These are phyloP conservation scores for Wickerhamiella dianesei DNA, from an alignment of 805 yeast genomes.

Conservation along the genomic window DNA sequence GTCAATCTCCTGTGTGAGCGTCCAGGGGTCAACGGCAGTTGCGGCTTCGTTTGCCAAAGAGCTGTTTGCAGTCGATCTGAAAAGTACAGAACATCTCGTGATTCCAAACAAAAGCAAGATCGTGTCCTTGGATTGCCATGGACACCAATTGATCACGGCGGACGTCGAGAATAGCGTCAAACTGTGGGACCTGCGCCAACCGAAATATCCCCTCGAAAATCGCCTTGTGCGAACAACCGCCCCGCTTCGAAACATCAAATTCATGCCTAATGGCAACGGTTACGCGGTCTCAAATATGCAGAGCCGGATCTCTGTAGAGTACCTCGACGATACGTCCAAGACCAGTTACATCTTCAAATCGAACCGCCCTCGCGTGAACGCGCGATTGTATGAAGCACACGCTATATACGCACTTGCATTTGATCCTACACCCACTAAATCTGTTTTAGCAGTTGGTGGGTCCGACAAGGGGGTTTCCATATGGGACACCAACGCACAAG, in stretches of 20 bases:
- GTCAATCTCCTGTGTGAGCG: not conserved
- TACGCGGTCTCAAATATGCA: constrained; percentile 8
- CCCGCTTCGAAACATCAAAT: not conserved
- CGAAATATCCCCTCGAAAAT: not conserved
- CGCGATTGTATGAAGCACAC: not conserved
- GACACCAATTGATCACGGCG: not conserved
- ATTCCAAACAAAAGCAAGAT: not conserved
- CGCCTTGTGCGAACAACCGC: not conserved
- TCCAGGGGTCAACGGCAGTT: not conserved
- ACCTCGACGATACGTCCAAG: not conserved
- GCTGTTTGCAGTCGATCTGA: not conserved
- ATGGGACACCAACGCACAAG: constrained; percentile 7
- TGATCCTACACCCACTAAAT: not conserved
- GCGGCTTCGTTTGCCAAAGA: not conserved
- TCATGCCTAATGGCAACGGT: constrained; percentile 2
- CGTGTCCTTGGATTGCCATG: not conserved
- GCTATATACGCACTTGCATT: constrained; percentile 9
- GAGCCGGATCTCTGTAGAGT: constrained; percentile 8
- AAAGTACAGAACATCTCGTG: not conserved
- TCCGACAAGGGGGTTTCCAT: constrained; percentile 7
- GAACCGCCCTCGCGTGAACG: constrained; percentile 1
- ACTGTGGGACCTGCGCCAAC: constrained; percentile 2
- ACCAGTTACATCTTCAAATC: constrained; percentile 2
- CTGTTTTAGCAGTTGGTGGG: constrained; percentile 7
- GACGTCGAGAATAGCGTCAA: not conserved